A percentile compares a stretch with the other conserved stretches of the same genome.
Conservation (phyloP, 805 yeast species). For the Yarrowia yakushimensis region DNA sequence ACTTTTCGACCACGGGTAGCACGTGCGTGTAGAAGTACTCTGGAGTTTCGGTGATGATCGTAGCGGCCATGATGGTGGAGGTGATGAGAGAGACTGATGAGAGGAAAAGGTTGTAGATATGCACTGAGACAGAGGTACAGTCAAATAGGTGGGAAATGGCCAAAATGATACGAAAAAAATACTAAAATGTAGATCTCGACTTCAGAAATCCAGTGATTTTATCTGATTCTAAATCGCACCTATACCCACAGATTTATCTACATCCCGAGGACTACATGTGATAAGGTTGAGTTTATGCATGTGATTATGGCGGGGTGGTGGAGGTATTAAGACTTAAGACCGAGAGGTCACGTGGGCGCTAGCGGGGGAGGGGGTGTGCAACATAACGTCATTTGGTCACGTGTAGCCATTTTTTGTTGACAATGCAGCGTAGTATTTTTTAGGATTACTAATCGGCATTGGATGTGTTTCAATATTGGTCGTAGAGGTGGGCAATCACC, state of each 20-base stretch:
- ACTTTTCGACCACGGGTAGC: constrained; percentile 3
- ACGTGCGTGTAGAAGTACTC: constrained; percentile 1
- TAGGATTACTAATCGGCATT: no score
- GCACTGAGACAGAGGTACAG: neutral
- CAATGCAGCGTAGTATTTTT: no score
- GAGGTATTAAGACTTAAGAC: no score
- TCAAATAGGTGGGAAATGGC: no score
- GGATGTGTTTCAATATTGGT: no score
- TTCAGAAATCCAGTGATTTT: neutral
- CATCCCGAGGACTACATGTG: constrained; percentile 11
- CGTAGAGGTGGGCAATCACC: no score
- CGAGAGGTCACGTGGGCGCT: no score
- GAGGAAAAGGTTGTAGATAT: neutral
- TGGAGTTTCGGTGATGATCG: neutral
- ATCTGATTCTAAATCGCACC: neutral
- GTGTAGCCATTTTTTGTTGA: no score
- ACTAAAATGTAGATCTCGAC: neutral
- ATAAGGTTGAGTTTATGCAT: constrained; percentile 16
- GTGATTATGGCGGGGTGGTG: constrained; percentile 5
- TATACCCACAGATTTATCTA: neutral
- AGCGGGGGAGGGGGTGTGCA: no score
- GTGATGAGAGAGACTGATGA: neutral
- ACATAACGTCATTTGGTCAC: neutral
- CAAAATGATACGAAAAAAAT: neutral
- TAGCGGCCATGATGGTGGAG: constrained; percentile 13